Base-by-base conservation (phyloP, 2,329 filamentous ascomycete species). In the Fusarium cyanostomum region DNA sequence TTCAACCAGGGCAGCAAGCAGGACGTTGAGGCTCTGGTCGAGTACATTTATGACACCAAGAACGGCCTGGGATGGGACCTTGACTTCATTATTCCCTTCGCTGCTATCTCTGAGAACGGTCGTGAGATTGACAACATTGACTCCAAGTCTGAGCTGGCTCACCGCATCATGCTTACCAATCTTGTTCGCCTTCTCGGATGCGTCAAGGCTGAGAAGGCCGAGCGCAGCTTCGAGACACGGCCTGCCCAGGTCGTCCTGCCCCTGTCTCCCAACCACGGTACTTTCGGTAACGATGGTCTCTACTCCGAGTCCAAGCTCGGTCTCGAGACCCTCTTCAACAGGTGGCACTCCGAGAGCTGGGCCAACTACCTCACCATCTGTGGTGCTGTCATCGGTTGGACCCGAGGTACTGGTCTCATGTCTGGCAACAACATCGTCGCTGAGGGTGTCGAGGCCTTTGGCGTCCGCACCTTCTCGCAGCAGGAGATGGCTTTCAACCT, bases 401-500 rank as follows among this genome's bases (percentile, higher is more conserved):
- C 95, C 70, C 94, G 95, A 81, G 95, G 94, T 67, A 99, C 95
- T 64, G 95, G 95, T 75, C 88, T 99, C 71, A 99, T 99, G 94
- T 92, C 91, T 68, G 94, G 91, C 73, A 98, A 98, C 84, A 98
- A 99, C 78, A 89, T 98, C 71, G 94, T 98, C 66, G 95, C 95
- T 31, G 94, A 98, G 77, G 95, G 94, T 59, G 92, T 99, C 54
- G 95, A 99, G 82, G 92, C 92, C 71, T 95, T 96, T 68, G 95
- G 95, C 72, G 95, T 98, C 24, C 93, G 95, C 71, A 99, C 95
- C 5, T 99, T 99, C 84, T 98, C 94, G 9, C 95, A 98, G 80
- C 93, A 97, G 77, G 95, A 99, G 79, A 99, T 99, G 95, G 95
- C 95, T 13, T 99, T 99, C 85, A 99, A 99, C 80, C 80, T 99